Percentiles rank a stretch among this genome's conserved stretches.
Evolutionary conservation across 2,329 filamentous ascomycete species (phyloP).

Genomic region (Escovopsis sp.): DNA sequence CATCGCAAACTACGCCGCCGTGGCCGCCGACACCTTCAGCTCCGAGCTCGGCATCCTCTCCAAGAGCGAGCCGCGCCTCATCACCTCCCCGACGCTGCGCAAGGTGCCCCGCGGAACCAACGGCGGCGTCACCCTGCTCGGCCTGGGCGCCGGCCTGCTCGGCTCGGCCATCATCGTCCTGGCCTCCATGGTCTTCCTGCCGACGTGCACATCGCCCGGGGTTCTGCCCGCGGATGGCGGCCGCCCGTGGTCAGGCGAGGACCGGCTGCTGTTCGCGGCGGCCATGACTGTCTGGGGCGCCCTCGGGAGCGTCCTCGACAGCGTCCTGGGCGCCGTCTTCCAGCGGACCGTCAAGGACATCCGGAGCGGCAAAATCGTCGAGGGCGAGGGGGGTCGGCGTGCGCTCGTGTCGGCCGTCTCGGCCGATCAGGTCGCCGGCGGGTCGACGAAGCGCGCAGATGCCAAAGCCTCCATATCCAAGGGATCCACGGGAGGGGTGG

Average conservation of each 20-base stretch:
- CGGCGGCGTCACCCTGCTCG: conserved; percentile 69
- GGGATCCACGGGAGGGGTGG: conserved; percentile 18
- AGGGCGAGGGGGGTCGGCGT: conserved; percentile 60
- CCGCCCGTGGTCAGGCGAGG: conserved; percentile 31
- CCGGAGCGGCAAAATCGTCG: conserved; percentile 72
- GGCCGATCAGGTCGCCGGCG: conserved; percentile 12
- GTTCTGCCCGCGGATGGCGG: conserved; percentile 22
- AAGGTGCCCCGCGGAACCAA: conserved; percentile 85
- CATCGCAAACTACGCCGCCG: conserved; percentile 76
- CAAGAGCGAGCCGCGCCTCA: conserved; percentile 59
- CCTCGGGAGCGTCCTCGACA: conserved; percentile 74
- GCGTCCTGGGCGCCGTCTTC: conserved; percentile 67
- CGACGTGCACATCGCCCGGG: conserved; percentile 43
- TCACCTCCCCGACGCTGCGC: conserved; percentile 64
- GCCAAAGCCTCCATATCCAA: conserved; percentile 30
- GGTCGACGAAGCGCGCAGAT: conserved; percentile 20
- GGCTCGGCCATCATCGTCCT: conserved; percentile 61
- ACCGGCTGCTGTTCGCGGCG: conserved; percentile 33
- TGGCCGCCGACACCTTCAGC: conserved; percentile 85
- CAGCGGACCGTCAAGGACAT: conserved; percentile 80
- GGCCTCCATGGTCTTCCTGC: conserved; percentile 49
- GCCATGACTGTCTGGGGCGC: conserved; percentile 59
- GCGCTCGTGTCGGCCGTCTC: conserved; percentile 31
- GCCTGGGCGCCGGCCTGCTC: conserved; percentile 56
- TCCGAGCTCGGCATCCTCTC: conserved; percentile 91